Evolutionary conservation across 1,139 yeast species (phyloP), one percentile per base, ranked within the genome.

Genomic region (Yamadazyma friedrichii): DNA sequence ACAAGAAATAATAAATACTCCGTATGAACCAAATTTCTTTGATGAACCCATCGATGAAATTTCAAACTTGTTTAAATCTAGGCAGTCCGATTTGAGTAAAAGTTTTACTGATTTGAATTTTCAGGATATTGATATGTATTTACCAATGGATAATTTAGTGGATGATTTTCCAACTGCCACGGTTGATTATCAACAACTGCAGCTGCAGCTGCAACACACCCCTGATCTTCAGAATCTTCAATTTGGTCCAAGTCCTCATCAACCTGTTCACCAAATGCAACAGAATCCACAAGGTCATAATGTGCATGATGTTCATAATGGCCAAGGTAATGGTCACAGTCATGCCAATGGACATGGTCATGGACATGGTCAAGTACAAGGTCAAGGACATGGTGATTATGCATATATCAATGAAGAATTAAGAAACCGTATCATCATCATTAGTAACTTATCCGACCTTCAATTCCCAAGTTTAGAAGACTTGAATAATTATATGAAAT

Each of bases 391-490:
- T 26, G 5, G 10, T 10, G 36, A 33, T 8, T 31, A 20, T 27
- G 39, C 41, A 1, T 45, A 42, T 31, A 47, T 50, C 15, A 71
- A 77, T 2, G 76, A 72, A 35, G 76, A 73, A 31, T 66, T 82
- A 30, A 65, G 91, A 42, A 53, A 61, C n/a, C 66, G 70, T 39
- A 82, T 84, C 35, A 64, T 84, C 53, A 56, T 58, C 22, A 64
- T 68, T 36, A 78, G 83, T 52, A 73, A 77, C 44, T 61, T 84
- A 42, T 48, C 61, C n/a, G 63, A 62, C 30, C 61, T 64, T 10
- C 82, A 83, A 48, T 80, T 88, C 50, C 96, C 96, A 1, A 76
- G 82, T 2, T 66, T 84, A 33, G 80, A 78, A 12, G 95, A 88
- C 51, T 67, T 89, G 48, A 88, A 88, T 56, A 76, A 78, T 33